Evolutionary conservation across 768 basidiomycete genomes (phyloP).

Genomic region (Pluteus cervinus): DNA sequence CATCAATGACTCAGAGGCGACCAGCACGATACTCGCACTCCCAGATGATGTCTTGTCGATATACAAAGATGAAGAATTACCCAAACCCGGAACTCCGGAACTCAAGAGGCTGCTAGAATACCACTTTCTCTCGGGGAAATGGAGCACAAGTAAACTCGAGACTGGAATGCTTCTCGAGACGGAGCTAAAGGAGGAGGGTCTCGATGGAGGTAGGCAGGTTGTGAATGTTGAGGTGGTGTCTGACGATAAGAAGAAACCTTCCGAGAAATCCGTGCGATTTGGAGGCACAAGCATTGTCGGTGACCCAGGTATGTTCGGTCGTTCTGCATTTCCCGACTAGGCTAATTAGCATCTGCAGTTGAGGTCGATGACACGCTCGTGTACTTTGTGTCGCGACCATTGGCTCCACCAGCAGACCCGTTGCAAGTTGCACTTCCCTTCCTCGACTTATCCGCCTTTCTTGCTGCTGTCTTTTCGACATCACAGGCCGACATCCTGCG

Average conservation of each 20-base stretch:
- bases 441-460: constrained; percentile 85
- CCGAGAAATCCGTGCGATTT: constrained; percentile 61
- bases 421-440: constrained; percentile 75
- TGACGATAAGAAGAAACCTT: constrained; percentile 38
- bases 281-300: constrained; percentile 79
- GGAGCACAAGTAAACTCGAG: constrained; percentile 62
- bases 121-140: constrained; percentile 85
- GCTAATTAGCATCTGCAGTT: constrained; percentile 37
- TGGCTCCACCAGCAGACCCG: constrained; percentile 77
- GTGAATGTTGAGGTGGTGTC: constrained; percentile 58
- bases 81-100: constrained; percentile 59
- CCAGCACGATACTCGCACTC: constrained; percentile 90
- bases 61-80: constrained; percentile 48
- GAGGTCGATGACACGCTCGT: constrained; percentile 73
- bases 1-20: constrained; percentile 60
- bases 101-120: constrained; percentile 74
- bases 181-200: constrained; percentile 63
- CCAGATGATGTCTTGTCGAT: constrained; percentile 75
- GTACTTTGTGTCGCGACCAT: constrained; percentile 82
- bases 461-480: constrained; percentile 86
- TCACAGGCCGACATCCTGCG: constrained; percentile 68
- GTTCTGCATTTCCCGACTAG: constrained; percentile 1
- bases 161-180: constrained; percentile 78
- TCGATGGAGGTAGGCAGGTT: constrained; percentile 67
- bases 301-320: constrained; percentile 49